phyloP scores from a whole-genome alignment of 1,284 basidiomycete genomes.

The Microbotryomycetes sp. region DNA sequence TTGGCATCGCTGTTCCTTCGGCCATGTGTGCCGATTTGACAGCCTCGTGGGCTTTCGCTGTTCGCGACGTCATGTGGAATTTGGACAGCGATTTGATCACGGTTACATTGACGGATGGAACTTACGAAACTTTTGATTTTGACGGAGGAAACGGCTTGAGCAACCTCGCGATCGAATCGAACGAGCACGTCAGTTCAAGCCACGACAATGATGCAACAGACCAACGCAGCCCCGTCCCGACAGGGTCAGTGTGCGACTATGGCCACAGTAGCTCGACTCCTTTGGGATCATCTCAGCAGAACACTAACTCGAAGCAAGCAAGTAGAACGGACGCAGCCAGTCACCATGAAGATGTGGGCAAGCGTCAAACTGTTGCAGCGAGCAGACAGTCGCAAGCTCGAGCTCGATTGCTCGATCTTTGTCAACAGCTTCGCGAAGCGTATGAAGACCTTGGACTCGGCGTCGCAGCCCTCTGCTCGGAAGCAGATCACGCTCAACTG shows the following conservation, averaged over 20 bases:
- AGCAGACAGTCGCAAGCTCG: not conserved
- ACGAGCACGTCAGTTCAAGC: not conserved
- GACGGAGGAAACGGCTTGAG: not conserved
- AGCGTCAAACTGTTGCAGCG: not conserved
- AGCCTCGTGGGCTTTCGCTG: slow-evolving; percentile 14
- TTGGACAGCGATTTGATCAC: slow-evolving; percentile 15
- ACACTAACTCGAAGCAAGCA: not conserved
- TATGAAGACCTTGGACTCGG: not conserved
- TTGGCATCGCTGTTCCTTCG: slow-evolving; percentile 1
- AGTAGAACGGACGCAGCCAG: not conserved
- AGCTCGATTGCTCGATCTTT: not conserved
- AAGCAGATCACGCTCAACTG: slow-evolving; percentile 10
- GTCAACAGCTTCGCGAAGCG: not conserved
- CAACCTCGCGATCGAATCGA: not conserved
- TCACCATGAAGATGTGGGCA: not conserved
- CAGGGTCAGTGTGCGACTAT: no score
- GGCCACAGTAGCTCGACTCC: not conserved
- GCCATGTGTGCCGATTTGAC: slow-evolving; percentile 7
- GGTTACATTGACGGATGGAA: slow-evolving; percentile 21
- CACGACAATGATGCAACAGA: no score
- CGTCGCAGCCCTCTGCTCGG: not conserved
- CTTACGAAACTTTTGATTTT: slow-evolving; percentile 6
- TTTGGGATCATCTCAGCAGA: not conserved
- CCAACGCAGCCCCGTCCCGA: no score
- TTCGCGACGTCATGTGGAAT: slow-evolving; percentile 17